Evolutionary conservation across 495 filamentous ascomycete genomes (phyloP), one percentile per base, ranked within the genome.

Genomic region (Podospora australis): DNA sequence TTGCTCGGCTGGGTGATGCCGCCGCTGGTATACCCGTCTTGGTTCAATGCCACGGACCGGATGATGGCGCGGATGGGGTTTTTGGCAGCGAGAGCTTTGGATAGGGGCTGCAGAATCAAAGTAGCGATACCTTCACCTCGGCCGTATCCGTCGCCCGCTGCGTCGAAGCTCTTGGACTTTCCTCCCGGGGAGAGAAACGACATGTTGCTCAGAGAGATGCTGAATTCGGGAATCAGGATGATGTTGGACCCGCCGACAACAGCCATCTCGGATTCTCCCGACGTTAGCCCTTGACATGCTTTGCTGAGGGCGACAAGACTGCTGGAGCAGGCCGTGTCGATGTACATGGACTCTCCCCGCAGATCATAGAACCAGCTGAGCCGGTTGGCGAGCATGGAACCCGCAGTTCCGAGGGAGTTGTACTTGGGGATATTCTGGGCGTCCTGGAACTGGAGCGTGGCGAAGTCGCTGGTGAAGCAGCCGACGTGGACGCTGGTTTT

Each of bases 21-120:
- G 2, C 71, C 46, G 0, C 64, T 60, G 1, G 64, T 65, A 22
- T 69, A 66, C 16, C 77, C 75, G 53, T 81, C 75, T 35, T 77
- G 60, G 49, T 83, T 83, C 14, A 73, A 55, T 0, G 66, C 68
- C 14, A 68, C 70, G 0, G 63, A 69, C 8, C 77, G 70, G 46
- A 87, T 78, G 0, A 86, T 67, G 6, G 70, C 77, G n/a, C 80
- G 67, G 26, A 85, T 77, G 8, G 73, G 72, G 46, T 77, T 66
- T 4, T 65, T 63, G 42, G 73, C 68, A 1, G 49, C 34, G 6
- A 75, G 26, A 6, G 74, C 83, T 30, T 74, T 69, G 2, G 39
- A 44, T 2, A 82, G 58, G 8, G 50, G 55, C 57, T 86, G 86
- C 0, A 87, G 36, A 4, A 73, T 60, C 1, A 84, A 24, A 0